A percentile compares a stretch with the other conserved stretches of the same genome.
phyloP scores from a whole-genome alignment of 352 stramenopile species.

The Pythium brassicae region DNA sequence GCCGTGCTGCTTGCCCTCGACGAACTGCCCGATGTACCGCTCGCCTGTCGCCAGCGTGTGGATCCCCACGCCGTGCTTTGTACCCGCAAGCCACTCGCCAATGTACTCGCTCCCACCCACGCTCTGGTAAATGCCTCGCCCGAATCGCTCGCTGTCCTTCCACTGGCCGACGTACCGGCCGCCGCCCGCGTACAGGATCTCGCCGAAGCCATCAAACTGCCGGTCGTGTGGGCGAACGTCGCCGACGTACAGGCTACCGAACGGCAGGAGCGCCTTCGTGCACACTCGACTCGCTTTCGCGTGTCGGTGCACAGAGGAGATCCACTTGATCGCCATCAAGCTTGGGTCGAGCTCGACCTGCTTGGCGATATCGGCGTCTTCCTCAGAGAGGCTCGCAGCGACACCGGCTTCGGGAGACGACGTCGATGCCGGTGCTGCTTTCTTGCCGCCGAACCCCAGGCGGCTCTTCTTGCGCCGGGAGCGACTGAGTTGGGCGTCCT shows the following conservation, averaged over 20 bases:
- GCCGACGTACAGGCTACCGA: constrained; percentile 73
- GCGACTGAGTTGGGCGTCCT: constrained; percentile 17
- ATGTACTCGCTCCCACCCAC: constrained; percentile 52
- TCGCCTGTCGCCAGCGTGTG: constrained; percentile 76
- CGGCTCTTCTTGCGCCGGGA: constrained; percentile 27
- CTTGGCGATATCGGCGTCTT: constrained; percentile 11
- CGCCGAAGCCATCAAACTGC: constrained; percentile 73
- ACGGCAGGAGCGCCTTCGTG: constrained; percentile 57
- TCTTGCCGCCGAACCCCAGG: constrained; percentile 26
- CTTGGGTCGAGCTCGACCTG: constrained; percentile 24
- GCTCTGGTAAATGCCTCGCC: constrained; percentile 65
- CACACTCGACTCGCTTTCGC: constrained; percentile 32
- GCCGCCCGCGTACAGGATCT: constrained; percentile 81
- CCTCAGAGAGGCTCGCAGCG: constrained; percentile 5
- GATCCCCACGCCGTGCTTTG: constrained; percentile 79
- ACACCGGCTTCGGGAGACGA: neutral
- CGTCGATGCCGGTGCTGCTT: neutral
- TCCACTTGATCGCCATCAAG: constrained; percentile 40
- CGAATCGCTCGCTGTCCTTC: constrained; percentile 57
- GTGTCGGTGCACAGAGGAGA: constrained; percentile 42
- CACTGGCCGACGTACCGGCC: constrained; percentile 86
- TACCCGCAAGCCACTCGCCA: constrained; percentile 71
- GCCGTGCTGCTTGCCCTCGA: constrained; percentile 71
- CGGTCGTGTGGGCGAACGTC: constrained; percentile 46
- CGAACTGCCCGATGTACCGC: constrained; percentile 82